These are phyloP conservation scores for Penstemon eatonii DNA, from an alignment of 257 asterid genomes.

Conservation along the genomic window DNA sequence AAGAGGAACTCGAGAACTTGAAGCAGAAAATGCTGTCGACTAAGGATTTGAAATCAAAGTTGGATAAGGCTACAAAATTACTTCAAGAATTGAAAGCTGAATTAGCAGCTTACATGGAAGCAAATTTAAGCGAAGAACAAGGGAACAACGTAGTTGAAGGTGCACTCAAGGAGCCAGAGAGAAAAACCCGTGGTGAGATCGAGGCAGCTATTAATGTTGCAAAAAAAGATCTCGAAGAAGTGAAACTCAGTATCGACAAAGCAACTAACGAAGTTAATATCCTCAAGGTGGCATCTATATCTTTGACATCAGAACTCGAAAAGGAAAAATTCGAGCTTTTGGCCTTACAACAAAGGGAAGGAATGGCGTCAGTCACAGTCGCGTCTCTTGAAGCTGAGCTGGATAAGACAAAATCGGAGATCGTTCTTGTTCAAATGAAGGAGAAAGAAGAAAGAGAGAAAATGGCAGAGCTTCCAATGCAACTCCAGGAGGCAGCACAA, in stretches of 20 bases:
- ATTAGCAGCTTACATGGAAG: slow-evolving; percentile 79
- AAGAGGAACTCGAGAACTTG: slow-evolving; percentile 62
- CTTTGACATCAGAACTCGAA: slow-evolving; percentile 66
- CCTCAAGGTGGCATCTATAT: slow-evolving; percentile 69
- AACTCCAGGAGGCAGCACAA: slow-evolving; percentile 68
- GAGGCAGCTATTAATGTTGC: slow-evolving; percentile 55
- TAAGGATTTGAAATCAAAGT: slow-evolving; percentile 60
- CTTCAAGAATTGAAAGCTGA: slow-evolving; percentile 67
- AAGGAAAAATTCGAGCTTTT: slow-evolving; percentile 61
- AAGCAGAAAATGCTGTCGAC: slow-evolving; percentile 49
- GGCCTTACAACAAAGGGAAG: slow-evolving; percentile 70
- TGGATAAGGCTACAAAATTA: slow-evolving; percentile 59
- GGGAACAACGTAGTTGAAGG: slow-evolving; percentile 18
- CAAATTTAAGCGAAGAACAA: slow-evolving; percentile 24
- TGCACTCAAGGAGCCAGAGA: slow-evolving; percentile 43
- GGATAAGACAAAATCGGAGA: slow-evolving; percentile 56
- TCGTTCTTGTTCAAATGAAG: slow-evolving; percentile 49
- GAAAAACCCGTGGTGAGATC: slow-evolving; percentile 48
- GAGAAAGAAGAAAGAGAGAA: slow-evolving; percentile 77
- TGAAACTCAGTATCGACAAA: slow-evolving; percentile 66
- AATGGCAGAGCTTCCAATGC: slow-evolving; percentile 68
- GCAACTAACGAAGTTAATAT: slow-evolving; percentile 52
- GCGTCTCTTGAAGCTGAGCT: slow-evolving; percentile 85
- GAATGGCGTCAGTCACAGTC: slow-evolving; percentile 76
- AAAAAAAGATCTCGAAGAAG: slow-evolving; percentile 76